A percentile compares a stretch with the other conserved stretches of the same genome.
phyloP scores from a whole-genome alignment of 306 rosid species.

The Inga leiocalycina region DNA sequence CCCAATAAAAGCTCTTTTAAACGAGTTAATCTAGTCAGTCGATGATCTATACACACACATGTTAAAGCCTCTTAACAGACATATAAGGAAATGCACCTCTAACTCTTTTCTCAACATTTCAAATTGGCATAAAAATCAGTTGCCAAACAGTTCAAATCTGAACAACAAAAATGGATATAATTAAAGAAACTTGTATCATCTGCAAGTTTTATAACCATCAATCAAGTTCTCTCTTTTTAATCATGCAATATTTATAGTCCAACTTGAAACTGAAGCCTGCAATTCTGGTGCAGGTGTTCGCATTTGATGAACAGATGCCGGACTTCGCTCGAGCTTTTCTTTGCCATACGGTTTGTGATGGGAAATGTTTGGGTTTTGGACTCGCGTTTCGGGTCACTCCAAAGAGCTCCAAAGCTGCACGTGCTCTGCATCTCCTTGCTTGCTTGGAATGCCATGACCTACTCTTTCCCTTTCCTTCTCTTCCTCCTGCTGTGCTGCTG shows the following conservation, averaged over 20 bases:
- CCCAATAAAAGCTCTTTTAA: too few relatives aligned
- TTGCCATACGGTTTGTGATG: conserved; percentile 98
- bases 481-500: conserved; percentile 85
- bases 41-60: too few relatives aligned
- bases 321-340: conserved; percentile 88
- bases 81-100: neutral
- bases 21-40: too few relatives aligned
- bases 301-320: conserved; percentile 79
- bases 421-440: conserved; percentile 79
- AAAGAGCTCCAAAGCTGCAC: conserved; percentile 78
- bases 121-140: neutral
- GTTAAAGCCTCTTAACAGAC: too few relatives aligned
- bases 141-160: neutral
- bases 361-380: conserved; percentile 97
- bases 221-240: neutral
- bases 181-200: conserved; percentile 17
- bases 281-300: conserved; percentile 59
- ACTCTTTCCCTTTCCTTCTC: conserved; percentile 94
- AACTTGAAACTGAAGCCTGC: neutral
- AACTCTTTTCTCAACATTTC: neutral
- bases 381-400: conserved; percentile 79
- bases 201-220: neutral
- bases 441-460: conserved; percentile 91
- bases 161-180: neutral
- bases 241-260: neutral